Percentiles rank a stretch among this genome's conserved stretches.
phyloP scores from a whole-genome alignment of 495 filamentous ascomycete genomes.

The Penicillium cataractarum region DNA sequence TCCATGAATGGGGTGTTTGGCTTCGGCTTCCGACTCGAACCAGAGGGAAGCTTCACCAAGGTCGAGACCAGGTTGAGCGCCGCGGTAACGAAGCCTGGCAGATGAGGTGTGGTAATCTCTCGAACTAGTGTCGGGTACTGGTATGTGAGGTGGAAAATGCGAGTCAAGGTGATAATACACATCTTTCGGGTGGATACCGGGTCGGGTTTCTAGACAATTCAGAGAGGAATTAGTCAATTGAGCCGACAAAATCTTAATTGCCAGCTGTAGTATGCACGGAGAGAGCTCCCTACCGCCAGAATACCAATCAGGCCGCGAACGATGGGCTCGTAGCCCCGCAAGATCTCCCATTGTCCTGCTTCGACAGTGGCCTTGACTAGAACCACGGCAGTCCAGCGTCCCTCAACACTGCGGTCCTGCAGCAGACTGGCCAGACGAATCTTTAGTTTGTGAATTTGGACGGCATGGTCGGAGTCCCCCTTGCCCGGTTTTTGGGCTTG shows the following conservation, averaged over 20 bases:
- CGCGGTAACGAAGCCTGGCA: conserved; percentile 71
- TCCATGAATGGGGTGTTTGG: conserved; percentile 55
- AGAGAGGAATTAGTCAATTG: conserved; percentile 13
- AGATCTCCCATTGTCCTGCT: conserved; percentile 75
- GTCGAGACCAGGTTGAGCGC: conserved; percentile 69
- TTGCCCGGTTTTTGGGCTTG: conserved; percentile 51
- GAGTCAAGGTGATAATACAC: conserved; percentile 72
- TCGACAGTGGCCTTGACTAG: conserved; percentile 82
- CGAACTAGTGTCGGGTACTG: conserved; percentile 79
- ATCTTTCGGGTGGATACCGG: conserved; percentile 72
- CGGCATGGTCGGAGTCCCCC: conserved; percentile 59
- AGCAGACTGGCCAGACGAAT: conserved; percentile 76
- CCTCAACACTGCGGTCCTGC: conserved; percentile 69
- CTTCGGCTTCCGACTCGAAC: conserved; percentile 47
- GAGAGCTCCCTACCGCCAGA: conserved; percentile 59
- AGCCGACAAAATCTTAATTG: conserved; percentile 4
- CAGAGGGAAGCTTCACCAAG: conserved; percentile 36
- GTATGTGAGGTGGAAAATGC: conserved; percentile 80
- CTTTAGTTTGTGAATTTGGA: conserved; percentile 75
- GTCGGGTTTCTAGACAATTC: conserved; percentile 64
- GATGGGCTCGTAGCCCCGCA: conserved; percentile 72
- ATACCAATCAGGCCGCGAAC: conserved; percentile 71
- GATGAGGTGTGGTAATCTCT: conserved; percentile 82
- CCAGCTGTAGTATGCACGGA: background rate
- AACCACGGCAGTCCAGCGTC: conserved; percentile 74